phyloP scores from a whole-genome alignment of 768 basidiomycete genomes.

The Tremella mesenterica region DNA sequence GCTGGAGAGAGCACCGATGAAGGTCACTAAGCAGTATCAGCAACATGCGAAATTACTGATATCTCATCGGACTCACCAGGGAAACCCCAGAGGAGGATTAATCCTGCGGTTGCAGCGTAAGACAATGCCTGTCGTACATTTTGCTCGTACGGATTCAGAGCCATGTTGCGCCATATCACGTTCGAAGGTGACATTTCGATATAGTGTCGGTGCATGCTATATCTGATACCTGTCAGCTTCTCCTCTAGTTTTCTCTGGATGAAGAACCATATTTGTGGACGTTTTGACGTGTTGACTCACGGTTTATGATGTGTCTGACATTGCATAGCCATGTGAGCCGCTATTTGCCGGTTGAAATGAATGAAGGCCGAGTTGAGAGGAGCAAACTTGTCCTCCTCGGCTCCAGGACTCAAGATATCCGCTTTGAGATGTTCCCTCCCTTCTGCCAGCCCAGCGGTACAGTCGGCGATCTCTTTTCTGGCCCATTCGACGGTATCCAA shows the following conservation, averaged over 20 bases:
- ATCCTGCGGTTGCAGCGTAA: constrained; percentile 64
- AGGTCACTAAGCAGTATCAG: constrained; percentile 51
- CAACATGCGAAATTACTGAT: background rate
- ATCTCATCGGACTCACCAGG: constrained; percentile 51
- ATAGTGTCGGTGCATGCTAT: constrained; percentile 61
- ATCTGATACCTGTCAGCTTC: constrained; percentile 15
- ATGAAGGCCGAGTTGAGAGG: constrained; percentile 55
- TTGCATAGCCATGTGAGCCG: constrained; percentile 79
- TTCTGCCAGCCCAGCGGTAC: constrained; percentile 48
- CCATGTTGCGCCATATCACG: constrained; percentile 85
- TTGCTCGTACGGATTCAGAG: constrained; percentile 79
- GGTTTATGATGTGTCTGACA: constrained; percentile 69
- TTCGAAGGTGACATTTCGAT: constrained; percentile 78
- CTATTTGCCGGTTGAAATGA: constrained; percentile 84
- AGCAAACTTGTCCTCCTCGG: constrained; percentile 37
- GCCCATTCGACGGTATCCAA: constrained; percentile 93
- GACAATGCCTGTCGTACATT: constrained; percentile 59
- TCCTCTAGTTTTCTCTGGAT: too few species aligned
- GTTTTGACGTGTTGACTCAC: constrained; percentile 7
- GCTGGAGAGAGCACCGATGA: constrained; percentile 81
- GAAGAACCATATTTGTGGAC: background rate
- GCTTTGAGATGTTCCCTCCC: constrained; percentile 28
- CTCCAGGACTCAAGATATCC: constrained; percentile 35
- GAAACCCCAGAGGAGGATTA: constrained; percentile 82
- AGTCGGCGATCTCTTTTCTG: constrained; percentile 58